phyloP scores from a whole-genome alignment of 78 protist genomes.

The Dictyostelium discoideum region DNA sequence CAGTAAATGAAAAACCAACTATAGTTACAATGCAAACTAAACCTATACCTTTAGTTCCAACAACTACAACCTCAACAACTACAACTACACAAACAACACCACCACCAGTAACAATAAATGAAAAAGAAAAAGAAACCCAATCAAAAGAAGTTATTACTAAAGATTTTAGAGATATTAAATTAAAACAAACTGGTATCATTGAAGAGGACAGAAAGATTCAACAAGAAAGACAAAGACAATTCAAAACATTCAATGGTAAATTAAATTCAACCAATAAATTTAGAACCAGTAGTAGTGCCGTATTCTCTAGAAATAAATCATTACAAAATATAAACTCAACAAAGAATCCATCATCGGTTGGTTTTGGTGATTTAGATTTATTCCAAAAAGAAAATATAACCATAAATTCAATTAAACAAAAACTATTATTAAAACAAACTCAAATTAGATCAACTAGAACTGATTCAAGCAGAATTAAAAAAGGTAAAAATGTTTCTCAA shows the following conservation, averaged over 20 bases:
- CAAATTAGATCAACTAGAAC: background rate
- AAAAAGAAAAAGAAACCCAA: background rate
- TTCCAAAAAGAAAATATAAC: constrained; percentile 8
- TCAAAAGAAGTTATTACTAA: background rate
- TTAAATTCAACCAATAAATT: background rate
- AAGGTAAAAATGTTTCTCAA: constrained; percentile 9
- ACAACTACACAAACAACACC: background rate
- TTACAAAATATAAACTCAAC: background rate
- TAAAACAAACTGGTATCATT: constrained; percentile 3
- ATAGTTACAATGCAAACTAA: background rate
- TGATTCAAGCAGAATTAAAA: background rate
- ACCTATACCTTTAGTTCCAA: background rate
- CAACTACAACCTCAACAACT: background rate
- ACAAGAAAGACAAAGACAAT: background rate
- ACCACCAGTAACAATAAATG: background rate
- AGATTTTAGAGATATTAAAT: constrained; percentile 22
- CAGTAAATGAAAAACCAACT: background rate
- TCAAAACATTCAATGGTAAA: constrained; percentile 2
- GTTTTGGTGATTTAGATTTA: background rate
- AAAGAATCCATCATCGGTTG: background rate
- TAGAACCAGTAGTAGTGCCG: background rate
- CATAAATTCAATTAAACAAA: background rate
- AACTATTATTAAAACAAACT: background rate
- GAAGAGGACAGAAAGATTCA: background rate
- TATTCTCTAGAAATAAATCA: background rate